Evolutionary conservation across 73 alveolate species (phyloP), one percentile per base, ranked within the genome.

Genomic region (Paramecium tetraurelia): DNA sequence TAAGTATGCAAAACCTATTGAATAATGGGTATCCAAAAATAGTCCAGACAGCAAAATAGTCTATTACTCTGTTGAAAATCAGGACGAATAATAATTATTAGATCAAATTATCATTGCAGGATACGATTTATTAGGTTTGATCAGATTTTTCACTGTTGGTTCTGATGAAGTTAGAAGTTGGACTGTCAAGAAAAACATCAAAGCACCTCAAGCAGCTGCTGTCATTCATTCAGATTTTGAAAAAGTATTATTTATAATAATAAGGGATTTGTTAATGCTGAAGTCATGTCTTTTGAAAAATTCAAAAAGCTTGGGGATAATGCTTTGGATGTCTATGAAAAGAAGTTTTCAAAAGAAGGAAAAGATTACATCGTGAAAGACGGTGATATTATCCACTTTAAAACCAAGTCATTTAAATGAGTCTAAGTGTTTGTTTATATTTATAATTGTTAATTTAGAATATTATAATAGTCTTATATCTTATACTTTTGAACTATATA

Each of bases 151-250:
- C 40, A 95, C 97, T 18, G 95, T 95, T 80, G 96, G 96, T 2
- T 70, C 94, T 22, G 97, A 95, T 95, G 97, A 95, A 89, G 96
- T 93, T 18, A 94, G 95, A 94, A 85, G 93, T 85, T 94, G 97
- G 97, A 94, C 96, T 14, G 89, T 92, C 3, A 94, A 94, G 86
- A 94, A 94, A 80, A 94, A 94, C 8, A 41, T 85, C 33, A 94
- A 92, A 40, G 97, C 97, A 4, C 97, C 97, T 57, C 10, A 40
- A 40, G 48, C 48, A 7, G 48, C 48, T 40, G n/a, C 48, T 40
- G 48, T 2, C 48, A 40, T 40, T 40, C 48, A 40, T 40, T 40
- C 48, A 7, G 48, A 40, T 40, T 40, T 40, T 40, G 86, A 96
- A 85, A 75, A 27, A 48, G 24, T 21, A 16, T 8, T 16, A 8